Evolutionary conservation across 306 rosid species (phyloP).

Genomic region (Quercus aquifolioides): DNA sequence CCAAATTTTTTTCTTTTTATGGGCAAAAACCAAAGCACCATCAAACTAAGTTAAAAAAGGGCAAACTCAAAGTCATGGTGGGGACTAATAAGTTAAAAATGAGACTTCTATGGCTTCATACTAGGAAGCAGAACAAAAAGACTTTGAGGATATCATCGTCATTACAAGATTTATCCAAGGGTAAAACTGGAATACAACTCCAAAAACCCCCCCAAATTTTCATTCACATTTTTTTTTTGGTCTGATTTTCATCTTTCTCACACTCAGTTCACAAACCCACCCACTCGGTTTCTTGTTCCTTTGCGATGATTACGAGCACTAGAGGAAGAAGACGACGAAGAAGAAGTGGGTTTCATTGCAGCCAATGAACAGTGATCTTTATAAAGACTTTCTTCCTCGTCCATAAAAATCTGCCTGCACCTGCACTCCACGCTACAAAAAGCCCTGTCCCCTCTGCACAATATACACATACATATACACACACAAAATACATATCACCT

Average conservation of each 20-base stretch:
- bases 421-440: conserved; percentile 96
- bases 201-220: neutral
- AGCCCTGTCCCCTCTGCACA: conserved; percentile 76
- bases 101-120: conserved; percentile 53
- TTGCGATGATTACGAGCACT: conserved; percentile 34
- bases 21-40: conserved; percentile 3
- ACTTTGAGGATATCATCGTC: conserved; percentile 27
- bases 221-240: neutral
- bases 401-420: conserved; percentile 81
- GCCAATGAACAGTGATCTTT: conserved; percentile 46
- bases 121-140: conserved; percentile 59
- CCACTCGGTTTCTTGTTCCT: conserved; percentile 38
- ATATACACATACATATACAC: neutral
- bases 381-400: conserved; percentile 61
- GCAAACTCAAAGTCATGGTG: conserved; percentile 1
- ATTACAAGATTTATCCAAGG: conserved; percentile 31
- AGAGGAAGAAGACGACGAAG: conserved; percentile 40
- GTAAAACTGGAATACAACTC: conserved; percentile 27
- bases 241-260: neutral
- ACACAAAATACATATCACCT: neutral
- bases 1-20: neutral
- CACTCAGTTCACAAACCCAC: conserved; percentile 40
- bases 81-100: conserved; percentile 21
- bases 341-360: conserved; percentile 34
- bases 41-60: conserved; percentile 15